Evolutionary conservation across 495 filamentous ascomycete genomes (phyloP).

Genomic region (Penicillium waksmanii): DNA sequence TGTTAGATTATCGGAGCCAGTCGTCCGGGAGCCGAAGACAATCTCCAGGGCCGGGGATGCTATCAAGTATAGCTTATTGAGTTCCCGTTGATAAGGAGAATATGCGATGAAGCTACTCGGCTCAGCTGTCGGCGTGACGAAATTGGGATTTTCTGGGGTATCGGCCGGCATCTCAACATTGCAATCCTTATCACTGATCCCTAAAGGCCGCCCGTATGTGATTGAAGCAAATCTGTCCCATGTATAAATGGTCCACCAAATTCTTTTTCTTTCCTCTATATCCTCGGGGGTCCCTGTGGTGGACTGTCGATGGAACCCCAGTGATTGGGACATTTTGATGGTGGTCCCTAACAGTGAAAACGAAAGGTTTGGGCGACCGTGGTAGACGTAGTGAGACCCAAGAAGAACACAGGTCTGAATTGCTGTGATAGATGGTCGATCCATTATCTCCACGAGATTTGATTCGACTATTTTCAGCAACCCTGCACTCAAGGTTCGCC

Average conservation of each 20-base stretch:
- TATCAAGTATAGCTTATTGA: conserved; percentile 39
- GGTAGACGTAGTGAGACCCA: conserved; percentile 40
- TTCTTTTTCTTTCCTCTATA: conserved; percentile 37
- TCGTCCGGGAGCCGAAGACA: conserved; percentile 35
- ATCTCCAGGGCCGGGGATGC: conserved; percentile 33
- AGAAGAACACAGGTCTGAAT: conserved; percentile 38
- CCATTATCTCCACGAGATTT: conserved; percentile 39
- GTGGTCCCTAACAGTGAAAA: conserved; percentile 41
- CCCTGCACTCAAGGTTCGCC: conserved; percentile 17
- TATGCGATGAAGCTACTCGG: conserved; percentile 25
- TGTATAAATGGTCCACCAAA: conserved; percentile 45
- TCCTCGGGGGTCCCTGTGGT: conserved; percentile 23
- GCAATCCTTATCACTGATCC: conserved; percentile 42
- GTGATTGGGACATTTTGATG: conserved; percentile 38
- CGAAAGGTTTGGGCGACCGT: conserved; percentile 38
- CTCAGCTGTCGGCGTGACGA: conserved; percentile 10
- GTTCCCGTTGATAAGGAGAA: conserved; percentile 37
- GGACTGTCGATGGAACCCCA: conserved; percentile 35
- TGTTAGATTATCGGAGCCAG: conserved; percentile 19
- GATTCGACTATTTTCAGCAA: conserved; percentile 27
- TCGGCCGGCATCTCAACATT: conserved; percentile 38
- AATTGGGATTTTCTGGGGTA: conserved; percentile 28
- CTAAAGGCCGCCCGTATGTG: conserved; percentile 37
- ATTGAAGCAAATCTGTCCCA: conserved; percentile 43
- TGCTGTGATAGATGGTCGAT: conserved; percentile 32